phyloP scores from a whole-genome alignment of 2,329 filamentous ascomycete species.

The Alternaria gaisen region DNA sequence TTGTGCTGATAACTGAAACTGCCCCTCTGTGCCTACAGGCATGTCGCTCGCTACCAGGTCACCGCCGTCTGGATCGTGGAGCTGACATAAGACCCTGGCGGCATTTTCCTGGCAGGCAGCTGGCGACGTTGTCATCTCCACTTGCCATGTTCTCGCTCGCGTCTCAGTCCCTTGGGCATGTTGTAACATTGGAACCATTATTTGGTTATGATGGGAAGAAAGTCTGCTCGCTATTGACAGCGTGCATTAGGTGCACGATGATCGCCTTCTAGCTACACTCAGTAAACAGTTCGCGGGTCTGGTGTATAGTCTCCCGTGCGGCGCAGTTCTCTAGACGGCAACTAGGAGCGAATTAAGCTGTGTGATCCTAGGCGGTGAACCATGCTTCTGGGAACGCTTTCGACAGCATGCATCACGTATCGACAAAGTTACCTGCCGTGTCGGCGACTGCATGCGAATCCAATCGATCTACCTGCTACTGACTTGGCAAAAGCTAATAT shows the following conservation, averaged over 20 bases:
- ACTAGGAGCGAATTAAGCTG: slow-evolving; percentile 27
- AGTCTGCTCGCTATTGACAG: not conserved
- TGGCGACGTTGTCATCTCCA: not conserved
- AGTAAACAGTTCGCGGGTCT: slow-evolving; percentile 8
- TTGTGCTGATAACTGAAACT: slow-evolving; percentile 14
- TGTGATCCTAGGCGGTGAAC: slow-evolving; percentile 28
- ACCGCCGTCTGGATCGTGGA: slow-evolving; percentile 1
- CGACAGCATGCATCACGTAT: slow-evolving; percentile 6
- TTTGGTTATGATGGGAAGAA: not conserved
- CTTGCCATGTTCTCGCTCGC: not conserved
- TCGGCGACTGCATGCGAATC: slow-evolving; percentile 11
- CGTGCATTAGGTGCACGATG: not conserved
- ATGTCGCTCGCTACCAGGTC: slow-evolving; percentile 8
- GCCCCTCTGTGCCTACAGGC: slow-evolving; percentile 9
- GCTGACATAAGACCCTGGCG: not conserved
- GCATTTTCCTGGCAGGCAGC: not conserved
- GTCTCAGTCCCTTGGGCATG: slow-evolving; percentile 3
- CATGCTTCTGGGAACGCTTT: slow-evolving; percentile 25
- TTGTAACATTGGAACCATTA: not conserved
- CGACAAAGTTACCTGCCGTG: slow-evolving; percentile 10
- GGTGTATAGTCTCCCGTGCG: slow-evolving; percentile 1
- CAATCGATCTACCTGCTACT: not conserved
- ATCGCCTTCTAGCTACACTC: slow-evolving; percentile 1
- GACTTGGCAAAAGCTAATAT: slow-evolving; percentile 2
- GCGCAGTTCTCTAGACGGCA: slow-evolving; percentile 24